Evolutionary conservation across 2,329 filamentous ascomycete genomes (phyloP).

Genomic region (Xylaria digitata): DNA sequence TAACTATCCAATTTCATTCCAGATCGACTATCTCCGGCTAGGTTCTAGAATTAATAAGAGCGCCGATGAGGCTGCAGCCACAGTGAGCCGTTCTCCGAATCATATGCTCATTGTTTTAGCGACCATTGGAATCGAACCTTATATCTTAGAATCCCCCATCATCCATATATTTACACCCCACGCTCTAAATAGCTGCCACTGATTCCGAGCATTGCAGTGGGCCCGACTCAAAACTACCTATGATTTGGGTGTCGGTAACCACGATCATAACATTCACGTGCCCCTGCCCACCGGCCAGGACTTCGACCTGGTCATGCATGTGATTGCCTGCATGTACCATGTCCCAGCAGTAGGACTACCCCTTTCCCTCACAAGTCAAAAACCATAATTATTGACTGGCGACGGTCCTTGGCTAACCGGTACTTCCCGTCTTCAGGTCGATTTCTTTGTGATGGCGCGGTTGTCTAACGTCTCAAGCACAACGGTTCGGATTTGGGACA

Average conservation of each 20-base stretch:
- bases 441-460: neutral
- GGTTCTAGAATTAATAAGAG: too few relatives aligned
- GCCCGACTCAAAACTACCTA: neutral
- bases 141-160: neutral
- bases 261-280: neutral
- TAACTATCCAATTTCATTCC: too few relatives aligned
- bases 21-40: too few relatives aligned
- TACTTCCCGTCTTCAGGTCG: neutral
- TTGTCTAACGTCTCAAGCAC: neutral
- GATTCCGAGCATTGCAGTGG: neutral
- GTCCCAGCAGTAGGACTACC: neutral
- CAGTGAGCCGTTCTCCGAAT: too few relatives aligned
- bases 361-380: neutral
- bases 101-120: neutral
- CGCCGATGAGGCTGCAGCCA: too few relatives aligned
- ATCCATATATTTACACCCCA: neutral
- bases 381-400: too few relatives aligned
- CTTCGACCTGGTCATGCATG: neutral
- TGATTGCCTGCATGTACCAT: neutral
- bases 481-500: neutral
- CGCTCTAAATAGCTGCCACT: neutral
- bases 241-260: neutral
- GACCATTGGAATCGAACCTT: neutral
- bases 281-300: neutral
- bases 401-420: neutral